A percentile compares a stretch with the other conserved stretches of the same genome.
These are phyloP conservation scores for Penicillium cosmopolitanum DNA, from an alignment of 495 filamentous ascomycete genomes.

Conservation along the genomic window DNA sequence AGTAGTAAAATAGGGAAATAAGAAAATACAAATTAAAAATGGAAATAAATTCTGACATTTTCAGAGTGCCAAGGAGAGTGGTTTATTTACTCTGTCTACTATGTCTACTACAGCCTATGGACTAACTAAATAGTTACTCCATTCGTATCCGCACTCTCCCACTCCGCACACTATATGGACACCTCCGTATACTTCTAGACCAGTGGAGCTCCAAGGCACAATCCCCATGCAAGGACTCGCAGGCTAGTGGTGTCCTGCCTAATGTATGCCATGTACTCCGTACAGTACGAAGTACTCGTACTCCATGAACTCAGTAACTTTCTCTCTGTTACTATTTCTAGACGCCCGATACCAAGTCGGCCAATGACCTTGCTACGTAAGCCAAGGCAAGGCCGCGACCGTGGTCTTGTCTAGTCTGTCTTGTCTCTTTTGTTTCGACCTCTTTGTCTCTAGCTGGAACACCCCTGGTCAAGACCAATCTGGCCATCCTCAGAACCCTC, in stretches of 20 bases:
- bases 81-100: too few species aligned
- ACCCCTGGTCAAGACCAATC: neutral
- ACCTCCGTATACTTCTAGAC: neutral
- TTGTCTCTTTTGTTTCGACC: neutral
- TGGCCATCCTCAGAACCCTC: neutral
- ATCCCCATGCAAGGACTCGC: neutral
- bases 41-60: neutral
- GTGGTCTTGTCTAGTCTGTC: too few species aligned
- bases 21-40: neutral
- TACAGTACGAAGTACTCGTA: neutral
- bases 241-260: too few species aligned
- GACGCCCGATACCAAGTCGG: neutral
- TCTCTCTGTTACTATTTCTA: constrained; percentile 2
- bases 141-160: too few species aligned
- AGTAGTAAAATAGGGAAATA: neutral
- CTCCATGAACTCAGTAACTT: neutral
- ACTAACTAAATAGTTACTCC: too few species aligned
- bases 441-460: constrained; percentile 2
- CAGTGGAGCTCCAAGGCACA: neutral
- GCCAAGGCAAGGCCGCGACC: neutral
- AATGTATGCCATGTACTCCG: neutral
- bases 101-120: too few species aligned
- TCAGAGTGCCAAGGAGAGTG: too few species aligned
- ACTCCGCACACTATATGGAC: neutral
- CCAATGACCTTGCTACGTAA: constrained; percentile 3